Percentiles rank a stretch among this genome's conserved stretches.
These are phyloP conservation scores for Penicillium roqueforti DNA, from an alignment of 495 filamentous ascomycete species.

Conservation along the genomic window DNA sequence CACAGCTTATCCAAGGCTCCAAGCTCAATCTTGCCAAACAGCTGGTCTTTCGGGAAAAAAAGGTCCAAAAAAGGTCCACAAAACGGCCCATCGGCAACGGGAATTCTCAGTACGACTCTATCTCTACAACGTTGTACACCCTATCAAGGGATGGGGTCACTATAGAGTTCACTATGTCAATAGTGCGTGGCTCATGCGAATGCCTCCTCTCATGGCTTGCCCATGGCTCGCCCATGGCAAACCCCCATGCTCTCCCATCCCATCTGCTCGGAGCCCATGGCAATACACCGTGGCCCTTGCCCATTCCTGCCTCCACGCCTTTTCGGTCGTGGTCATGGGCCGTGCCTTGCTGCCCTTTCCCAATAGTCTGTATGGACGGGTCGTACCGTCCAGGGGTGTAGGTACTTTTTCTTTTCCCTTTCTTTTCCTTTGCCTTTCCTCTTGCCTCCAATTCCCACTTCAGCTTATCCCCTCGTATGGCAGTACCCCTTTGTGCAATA, in stretches of 20 bases:
- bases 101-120: slow-evolving; percentile 21
- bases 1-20: slow-evolving; percentile 1
- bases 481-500: neutral
- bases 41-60: neutral
- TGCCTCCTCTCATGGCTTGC: neutral
- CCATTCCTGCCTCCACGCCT: slow-evolving; percentile 9
- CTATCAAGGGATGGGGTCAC: slow-evolving; percentile 15
- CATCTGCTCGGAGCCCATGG: neutral
- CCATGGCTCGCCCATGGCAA: neutral
- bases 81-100: neutral
- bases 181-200: slow-evolving; percentile 5
- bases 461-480: neutral
- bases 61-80: neutral
- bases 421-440: neutral
- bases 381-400: neutral
- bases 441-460: neutral
- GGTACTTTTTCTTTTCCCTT: neutral
- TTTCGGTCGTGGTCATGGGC: slow-evolving; percentile 5
- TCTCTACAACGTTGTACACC: neutral
- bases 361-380: slow-evolving; percentile 17
- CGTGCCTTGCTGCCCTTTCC: slow-evolving; percentile 16
- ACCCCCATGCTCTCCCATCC: slow-evolving; percentile 3
- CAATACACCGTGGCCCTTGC: slow-evolving; percentile 3
- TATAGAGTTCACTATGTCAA: slow-evolving; percentile 17
- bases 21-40: neutral